phyloP scores from a whole-genome alignment of 176 grass and related monocot genomes.

The Avena insularis region DNA sequence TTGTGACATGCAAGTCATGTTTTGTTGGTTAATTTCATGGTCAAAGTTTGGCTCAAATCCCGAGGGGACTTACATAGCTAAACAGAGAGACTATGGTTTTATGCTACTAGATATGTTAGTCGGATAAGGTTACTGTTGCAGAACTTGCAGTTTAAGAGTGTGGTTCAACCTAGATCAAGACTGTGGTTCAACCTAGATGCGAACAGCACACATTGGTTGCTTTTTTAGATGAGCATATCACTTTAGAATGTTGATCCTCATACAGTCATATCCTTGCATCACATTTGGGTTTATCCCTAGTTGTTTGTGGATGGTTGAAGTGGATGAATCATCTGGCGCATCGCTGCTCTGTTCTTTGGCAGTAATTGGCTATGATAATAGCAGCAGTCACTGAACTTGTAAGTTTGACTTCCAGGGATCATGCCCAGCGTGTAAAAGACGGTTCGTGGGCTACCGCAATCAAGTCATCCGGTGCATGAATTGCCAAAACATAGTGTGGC shows the following conservation, averaged over 20 bases:
- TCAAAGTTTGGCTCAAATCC: too few species aligned
- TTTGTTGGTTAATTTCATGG: too few species aligned
- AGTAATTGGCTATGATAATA: background rate
- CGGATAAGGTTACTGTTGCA: background rate
- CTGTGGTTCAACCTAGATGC: background rate
- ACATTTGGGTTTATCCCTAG: background rate
- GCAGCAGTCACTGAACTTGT: slow-evolving; percentile 22
- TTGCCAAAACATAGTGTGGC: slow-evolving; percentile 95
- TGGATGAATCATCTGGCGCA: background rate
- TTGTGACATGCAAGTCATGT: too few species aligned
- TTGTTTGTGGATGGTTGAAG: slow-evolving; percentile 15
- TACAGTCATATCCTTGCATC: background rate
- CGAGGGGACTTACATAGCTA: too few species aligned
- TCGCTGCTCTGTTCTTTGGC: background rate
- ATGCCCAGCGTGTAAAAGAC: slow-evolving; percentile 84
- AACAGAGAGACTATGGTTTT: background rate
- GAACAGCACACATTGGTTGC: background rate
- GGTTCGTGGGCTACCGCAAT: slow-evolving; percentile 77
- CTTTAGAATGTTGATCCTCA: background rate
- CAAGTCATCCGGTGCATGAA: slow-evolving; percentile 87
- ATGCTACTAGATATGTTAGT: background rate
- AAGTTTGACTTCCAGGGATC: slow-evolving; percentile 65
- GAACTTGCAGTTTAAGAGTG: background rate
- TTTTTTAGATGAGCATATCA: slow-evolving; percentile 22
- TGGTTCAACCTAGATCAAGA: background rate